Percentiles rank a stretch among this genome's conserved stretches.
phyloP scores from a whole-genome alignment of 2,329 filamentous ascomycete species.

The Phyllosticta paracitricarpa region DNA sequence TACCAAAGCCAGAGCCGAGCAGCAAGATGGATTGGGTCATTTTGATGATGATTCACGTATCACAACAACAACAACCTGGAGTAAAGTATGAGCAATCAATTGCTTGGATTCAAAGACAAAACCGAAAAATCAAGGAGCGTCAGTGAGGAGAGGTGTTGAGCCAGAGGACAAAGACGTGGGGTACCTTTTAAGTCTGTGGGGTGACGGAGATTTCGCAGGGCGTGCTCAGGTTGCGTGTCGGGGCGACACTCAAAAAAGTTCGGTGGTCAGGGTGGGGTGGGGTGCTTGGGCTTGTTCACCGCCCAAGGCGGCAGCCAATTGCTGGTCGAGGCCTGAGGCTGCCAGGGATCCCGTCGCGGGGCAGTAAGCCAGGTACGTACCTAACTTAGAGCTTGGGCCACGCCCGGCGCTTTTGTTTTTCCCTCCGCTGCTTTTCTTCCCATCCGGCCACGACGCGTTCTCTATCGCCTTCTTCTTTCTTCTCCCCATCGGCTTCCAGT shows the following conservation, averaged over 20 bases:
- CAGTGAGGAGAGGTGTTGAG: background rate
- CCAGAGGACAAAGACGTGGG: background rate
- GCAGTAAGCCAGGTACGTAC: background rate
- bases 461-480: background rate
- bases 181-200: background rate
- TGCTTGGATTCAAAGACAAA: background rate
- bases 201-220: constrained; percentile 3
- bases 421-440: background rate
- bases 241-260: constrained; percentile 7
- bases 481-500: constrained; percentile 6
- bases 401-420: constrained; percentile 3
- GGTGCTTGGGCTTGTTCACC: background rate
- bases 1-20: constrained; percentile 29
- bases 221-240: background rate
- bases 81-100: background rate
- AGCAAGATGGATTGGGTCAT: constrained; percentile 26
- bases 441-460: constrained; percentile 3
- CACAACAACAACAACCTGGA: background rate
- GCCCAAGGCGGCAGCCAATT: background rate
- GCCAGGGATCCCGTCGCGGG: background rate
- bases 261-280: constrained; percentile 1
- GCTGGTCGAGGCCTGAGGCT: no score
- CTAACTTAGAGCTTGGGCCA: constrained; percentile 1
- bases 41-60: constrained; percentile 1
- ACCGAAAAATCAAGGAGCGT: background rate